Evolutionary conservation across 768 basidiomycete genomes (phyloP).

Genomic region (Cystobasidium ongulense): DNA sequence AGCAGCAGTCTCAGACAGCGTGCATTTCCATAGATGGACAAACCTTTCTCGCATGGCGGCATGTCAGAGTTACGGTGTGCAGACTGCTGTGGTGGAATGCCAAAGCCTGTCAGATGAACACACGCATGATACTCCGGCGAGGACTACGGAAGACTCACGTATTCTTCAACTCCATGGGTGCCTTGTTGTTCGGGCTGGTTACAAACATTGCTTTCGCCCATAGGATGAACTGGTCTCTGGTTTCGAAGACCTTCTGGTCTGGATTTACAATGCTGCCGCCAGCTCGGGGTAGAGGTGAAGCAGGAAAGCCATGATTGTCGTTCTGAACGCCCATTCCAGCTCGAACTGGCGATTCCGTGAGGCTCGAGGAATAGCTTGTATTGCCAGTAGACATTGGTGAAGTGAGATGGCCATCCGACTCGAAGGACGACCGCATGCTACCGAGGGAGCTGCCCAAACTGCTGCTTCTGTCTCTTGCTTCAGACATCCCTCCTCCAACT

Average conservation of each 20-base stretch:
- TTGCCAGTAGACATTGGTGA: background rate
- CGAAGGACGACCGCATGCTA: background rate
- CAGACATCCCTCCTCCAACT: background rate
- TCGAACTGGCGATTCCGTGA: background rate
- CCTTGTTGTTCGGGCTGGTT: background rate
- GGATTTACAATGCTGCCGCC: background rate
- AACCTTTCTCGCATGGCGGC: constrained; percentile 9
- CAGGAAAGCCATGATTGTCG: background rate
- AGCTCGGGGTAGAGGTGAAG: background rate
- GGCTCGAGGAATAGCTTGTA: background rate
- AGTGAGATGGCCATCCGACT: background rate
- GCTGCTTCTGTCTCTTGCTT: background rate
- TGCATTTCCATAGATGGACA: background rate
- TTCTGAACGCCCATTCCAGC: background rate
- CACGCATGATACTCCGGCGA: background rate
- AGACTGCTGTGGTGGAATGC: background rate
- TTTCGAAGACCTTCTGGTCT: background rate
- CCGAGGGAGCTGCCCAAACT: background rate
- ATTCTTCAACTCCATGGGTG: constrained; percentile 5
- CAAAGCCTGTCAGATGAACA: background rate
- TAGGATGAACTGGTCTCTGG: background rate
- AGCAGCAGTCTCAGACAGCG: background rate
- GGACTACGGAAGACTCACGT: constrained; percentile 6
- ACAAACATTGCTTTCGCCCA: background rate
- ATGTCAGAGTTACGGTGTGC: constrained; percentile 3